Evolutionary conservation across 192 early-diverging fungal species (phyloP).

Genomic region (Entomortierella lignicola): DNA sequence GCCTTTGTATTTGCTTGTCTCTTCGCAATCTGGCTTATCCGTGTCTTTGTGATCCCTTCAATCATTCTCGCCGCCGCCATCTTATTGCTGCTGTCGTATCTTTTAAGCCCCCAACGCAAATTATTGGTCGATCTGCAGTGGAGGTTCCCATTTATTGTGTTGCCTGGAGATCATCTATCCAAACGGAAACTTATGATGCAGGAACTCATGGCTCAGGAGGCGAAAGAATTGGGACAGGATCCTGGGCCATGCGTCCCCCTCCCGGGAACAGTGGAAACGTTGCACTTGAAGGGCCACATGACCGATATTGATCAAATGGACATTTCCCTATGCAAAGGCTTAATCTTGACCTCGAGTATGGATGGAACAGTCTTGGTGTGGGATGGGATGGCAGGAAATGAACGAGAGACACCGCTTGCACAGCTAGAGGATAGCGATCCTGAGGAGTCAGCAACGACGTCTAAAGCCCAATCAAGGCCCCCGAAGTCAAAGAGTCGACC

Average conservation of each 20-base stretch:
- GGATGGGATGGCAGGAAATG: constrained; percentile 5
- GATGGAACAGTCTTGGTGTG: constrained; percentile 38
- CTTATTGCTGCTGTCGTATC: constrained; percentile 36
- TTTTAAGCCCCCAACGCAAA: constrained; percentile 47
- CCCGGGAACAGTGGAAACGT: constrained; percentile 38
- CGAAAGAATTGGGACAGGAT: constrained; percentile 31
- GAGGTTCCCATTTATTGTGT: constrained; percentile 48
- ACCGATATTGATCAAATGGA: constrained; percentile 54
- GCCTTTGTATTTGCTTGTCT: constrained; percentile 23
- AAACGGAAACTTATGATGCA: constrained; percentile 53
- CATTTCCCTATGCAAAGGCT: constrained; percentile 1
- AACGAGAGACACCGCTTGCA: constrained; percentile 19
- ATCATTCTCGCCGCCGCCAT: constrained; percentile 47
- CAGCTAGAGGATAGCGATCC: constrained; percentile 9
- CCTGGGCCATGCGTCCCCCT: constrained; percentile 22
- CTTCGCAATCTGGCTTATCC: constrained; percentile 43
- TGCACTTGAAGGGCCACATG: constrained; percentile 28
- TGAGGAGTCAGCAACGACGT: neutral
- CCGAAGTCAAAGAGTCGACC: constrained; percentile 4
- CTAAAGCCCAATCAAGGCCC: neutral
- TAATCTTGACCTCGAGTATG: constrained; percentile 45
- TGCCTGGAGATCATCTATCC: constrained; percentile 50
- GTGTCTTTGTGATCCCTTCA: constrained; percentile 46
- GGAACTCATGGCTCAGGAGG: constrained; percentile 38
- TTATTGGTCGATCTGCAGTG: constrained; percentile 51